These are phyloP conservation scores for Perilla frutescens DNA, from an alignment of 257 asterid species.

Conservation along the genomic window DNA sequence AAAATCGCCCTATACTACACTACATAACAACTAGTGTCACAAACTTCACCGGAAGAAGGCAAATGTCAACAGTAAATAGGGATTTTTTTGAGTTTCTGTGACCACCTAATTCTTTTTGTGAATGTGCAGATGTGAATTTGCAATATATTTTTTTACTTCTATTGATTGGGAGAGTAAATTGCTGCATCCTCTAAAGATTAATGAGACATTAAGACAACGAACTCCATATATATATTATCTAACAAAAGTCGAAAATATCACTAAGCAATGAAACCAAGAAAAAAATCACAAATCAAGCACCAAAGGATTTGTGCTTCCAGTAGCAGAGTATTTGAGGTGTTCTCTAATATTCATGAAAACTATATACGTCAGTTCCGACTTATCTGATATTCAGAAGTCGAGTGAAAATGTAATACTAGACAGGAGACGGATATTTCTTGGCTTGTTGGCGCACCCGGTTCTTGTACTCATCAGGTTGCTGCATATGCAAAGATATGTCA, in stretches of 20 bases:
- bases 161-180: neutral
- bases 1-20: conserved; percentile 55
- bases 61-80: neutral
- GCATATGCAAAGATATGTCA: conserved; percentile 29
- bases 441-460: conserved; percentile 68
- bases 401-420: conserved; percentile 32
- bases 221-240: neutral
- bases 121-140: conserved; percentile 20
- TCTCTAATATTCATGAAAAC: conserved; percentile 9
- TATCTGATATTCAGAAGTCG: neutral
- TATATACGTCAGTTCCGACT: neutral
- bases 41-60: neutral
- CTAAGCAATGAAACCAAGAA: neutral
- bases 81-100: neutral
- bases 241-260: neutral
- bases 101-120: conserved; percentile 18
- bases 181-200: neutral
- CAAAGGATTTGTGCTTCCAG: neutral
- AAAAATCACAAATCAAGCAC: neutral
- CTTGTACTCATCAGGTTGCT: conserved; percentile 67
- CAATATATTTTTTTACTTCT: neutral
- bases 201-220: neutral
- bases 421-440: conserved; percentile 53
- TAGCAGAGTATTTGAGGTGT: neutral
- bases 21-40: conserved; percentile 30